Base-by-base conservation (phyloP, 2,329 filamentous ascomycete species). In the Verticillium nonalfalfae region DNA sequence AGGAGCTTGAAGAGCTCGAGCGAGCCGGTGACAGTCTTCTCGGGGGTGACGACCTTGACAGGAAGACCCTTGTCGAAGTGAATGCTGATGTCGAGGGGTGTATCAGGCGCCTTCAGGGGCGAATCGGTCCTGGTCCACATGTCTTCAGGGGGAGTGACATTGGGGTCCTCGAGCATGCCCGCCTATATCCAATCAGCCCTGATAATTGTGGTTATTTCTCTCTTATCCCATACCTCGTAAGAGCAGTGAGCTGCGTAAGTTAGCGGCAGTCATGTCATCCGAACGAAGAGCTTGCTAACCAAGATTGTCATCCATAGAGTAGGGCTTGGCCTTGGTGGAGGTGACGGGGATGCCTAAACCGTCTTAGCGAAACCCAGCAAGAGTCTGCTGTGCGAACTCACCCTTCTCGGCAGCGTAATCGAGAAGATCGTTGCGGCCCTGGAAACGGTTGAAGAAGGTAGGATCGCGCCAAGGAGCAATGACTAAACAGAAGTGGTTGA, bases 391-490 rank as follows among this genome's bases (percentile, higher is more conserved):
- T 3, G 14, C 36, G 36, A 14, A 11, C 39, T 7, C n/a, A 45
- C 39, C 39, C 67, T 85, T 82, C 73, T 84, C 74, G 7, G 78
- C 80, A 55, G 90, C 90, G 71, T 89, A 93, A 73, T 91, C 84
- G 58, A 93, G 82, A 56, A 93, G 83, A 72, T 90, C 89, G 66
- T 87, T 81, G 61, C 90, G 86, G 69, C 90, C 89, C 76, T 76
- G 82, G 82, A 91, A 91, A 64, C 82, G 81, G 66, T 89, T 79
- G 78, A 85, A 89, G 79, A 91, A 91, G 70, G 83, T 81, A 45
- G 87, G 86, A 64, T 88, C 75, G 67, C 89, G 78, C 89, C 89
- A 92, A 35, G 89, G 89, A n/a, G 88, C 88, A 71, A 92, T 88
- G 71, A 91, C 83, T 45, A 45, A 45, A 14, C 10, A 14, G 2